A percentile compares a stretch with the other conserved stretches of the same genome.
phyloP scores from a whole-genome alignment of 345 rosid genomes.

The Aegle marmelos region DNA sequence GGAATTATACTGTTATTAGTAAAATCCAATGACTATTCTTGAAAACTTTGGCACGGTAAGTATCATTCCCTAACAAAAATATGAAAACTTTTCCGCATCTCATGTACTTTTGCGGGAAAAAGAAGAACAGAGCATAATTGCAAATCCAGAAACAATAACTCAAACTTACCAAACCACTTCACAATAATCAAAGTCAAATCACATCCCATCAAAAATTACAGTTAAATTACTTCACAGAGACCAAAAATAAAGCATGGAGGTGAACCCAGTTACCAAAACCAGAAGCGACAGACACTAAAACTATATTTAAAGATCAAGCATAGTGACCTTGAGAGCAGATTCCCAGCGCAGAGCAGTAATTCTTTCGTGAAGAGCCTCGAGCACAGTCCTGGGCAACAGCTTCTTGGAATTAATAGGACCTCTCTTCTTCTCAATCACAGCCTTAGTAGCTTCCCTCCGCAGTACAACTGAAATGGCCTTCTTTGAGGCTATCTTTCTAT shows the following conservation, averaged over 20 bases:
- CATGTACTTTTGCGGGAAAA: neutral
- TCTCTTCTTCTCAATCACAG: conserved; percentile 72
- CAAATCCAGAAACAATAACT: neutral
- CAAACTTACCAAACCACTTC: neutral
- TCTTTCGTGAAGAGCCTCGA: conserved; percentile 84
- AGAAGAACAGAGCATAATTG: neutral
- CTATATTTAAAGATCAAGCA: neutral
- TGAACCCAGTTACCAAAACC: neutral
- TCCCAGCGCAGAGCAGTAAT: conserved; percentile 87
- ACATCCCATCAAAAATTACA: neutral
- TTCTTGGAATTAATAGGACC: conserved; percentile 64
- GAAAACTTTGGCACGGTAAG: neutral
- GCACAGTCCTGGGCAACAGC: conserved; percentile 75
- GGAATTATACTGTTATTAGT: neutral
- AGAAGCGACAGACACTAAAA: too few relatives aligned
- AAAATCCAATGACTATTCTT: neutral
- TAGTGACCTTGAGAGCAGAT: conserved; percentile 74
- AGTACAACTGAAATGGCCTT: conserved; percentile 78
- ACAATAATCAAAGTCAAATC: neutral
- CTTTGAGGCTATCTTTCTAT: conserved; percentile 71
- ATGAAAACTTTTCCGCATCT: neutral
- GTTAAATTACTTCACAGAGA: neutral
- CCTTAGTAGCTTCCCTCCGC: conserved; percentile 78
- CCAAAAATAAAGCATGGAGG: neutral
- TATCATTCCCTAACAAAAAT: neutral